Evolutionary conservation across 129 eudicot genomes (phyloP).

Genomic region (Centrapalus pauciflorus): DNA sequence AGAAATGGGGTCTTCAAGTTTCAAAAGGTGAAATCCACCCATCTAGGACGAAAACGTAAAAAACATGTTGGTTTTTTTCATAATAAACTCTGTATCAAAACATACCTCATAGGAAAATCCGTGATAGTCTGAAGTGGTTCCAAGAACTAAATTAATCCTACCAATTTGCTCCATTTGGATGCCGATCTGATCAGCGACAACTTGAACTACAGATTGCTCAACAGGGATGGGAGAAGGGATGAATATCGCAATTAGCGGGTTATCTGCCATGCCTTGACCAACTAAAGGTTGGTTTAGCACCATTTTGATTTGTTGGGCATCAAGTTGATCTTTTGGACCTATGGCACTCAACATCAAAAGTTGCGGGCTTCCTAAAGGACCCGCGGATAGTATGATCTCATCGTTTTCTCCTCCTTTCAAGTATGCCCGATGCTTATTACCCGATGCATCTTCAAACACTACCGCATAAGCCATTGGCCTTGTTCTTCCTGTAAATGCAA

Average conservation of each 20-base stretch:
- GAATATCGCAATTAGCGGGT: slow-evolving; percentile 64
- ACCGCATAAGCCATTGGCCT: slow-evolving; percentile 58
- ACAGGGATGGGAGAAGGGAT: slow-evolving; percentile 66
- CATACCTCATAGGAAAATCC: slow-evolving; percentile 67
- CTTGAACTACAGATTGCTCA: slow-evolving; percentile 53
- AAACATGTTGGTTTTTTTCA: too few species aligned
- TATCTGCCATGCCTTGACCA: slow-evolving; percentile 72
- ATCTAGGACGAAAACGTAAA: slow-evolving; percentile 32
- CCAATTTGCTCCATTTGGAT: slow-evolving; percentile 59
- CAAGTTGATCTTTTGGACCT: slow-evolving; percentile 51
- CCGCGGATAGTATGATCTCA: slow-evolving; percentile 60
- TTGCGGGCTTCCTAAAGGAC: slow-evolving; percentile 82
- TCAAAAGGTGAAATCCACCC: slow-evolving; percentile 63
- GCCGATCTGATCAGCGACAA: slow-evolving; percentile 52
- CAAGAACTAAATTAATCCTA: slow-evolving; percentile 32
- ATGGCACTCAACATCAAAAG: slow-evolving; percentile 65
- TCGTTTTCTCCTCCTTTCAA: slow-evolving; percentile 35
- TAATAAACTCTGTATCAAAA: neutral
- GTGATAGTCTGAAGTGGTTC: slow-evolving; percentile 35
- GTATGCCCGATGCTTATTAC: slow-evolving; percentile 51
- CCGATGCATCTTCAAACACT: slow-evolving; percentile 45
- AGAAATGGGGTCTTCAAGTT: slow-evolving; percentile 52
- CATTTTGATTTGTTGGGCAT: slow-evolving; percentile 49
- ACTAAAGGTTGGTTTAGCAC: slow-evolving; percentile 52
- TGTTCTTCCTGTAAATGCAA: slow-evolving; percentile 25